Evolutionary conservation across 2,329 filamentous ascomycete species (phyloP).

Genomic region (Calonectria crousiana): DNA sequence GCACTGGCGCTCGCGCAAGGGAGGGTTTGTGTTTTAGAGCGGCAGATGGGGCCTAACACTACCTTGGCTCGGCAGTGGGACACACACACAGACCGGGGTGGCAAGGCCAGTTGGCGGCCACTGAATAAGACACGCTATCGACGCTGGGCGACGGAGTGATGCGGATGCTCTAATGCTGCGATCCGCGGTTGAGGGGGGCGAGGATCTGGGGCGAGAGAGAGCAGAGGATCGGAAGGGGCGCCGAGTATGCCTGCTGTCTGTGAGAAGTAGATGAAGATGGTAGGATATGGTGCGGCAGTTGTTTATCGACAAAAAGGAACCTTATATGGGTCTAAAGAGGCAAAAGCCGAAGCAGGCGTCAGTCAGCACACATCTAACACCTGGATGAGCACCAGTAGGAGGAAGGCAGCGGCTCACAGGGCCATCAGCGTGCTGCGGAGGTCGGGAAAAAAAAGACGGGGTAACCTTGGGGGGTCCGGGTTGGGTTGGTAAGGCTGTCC

Average conservation of each 20-base stretch:
- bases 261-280: constrained; percentile 4
- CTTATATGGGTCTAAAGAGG: constrained; percentile 21
- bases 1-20: constrained; percentile 28
- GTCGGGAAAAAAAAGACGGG: constrained; percentile 31
- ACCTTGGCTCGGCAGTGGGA: constrained; percentile 28
- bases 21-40: constrained; percentile 27
- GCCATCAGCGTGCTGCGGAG: constrained; percentile 29
- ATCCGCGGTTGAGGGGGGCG: neutral
- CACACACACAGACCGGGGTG: constrained; percentile 16
- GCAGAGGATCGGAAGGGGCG: neutral
- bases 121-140: constrained; percentile 18
- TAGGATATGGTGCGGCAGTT: constrained; percentile 16
- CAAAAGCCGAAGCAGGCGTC: constrained; percentile 18
- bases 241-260: neutral
- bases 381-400: constrained; percentile 16
- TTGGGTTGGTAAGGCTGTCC: constrained; percentile 34
- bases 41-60: constrained; percentile 25
- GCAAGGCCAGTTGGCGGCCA: constrained; percentile 18
- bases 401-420: constrained; percentile 21
- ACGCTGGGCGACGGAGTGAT: constrained; percentile 12
- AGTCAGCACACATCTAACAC: constrained; percentile 22
- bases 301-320: constrained; percentile 20
- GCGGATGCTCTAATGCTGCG: neutral
- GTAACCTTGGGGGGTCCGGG: constrained; percentile 19
- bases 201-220: neutral